Evolutionary conservation across 495 filamentous ascomycete species (phyloP).

Genomic region (Neurospora tetrasperma): DNA sequence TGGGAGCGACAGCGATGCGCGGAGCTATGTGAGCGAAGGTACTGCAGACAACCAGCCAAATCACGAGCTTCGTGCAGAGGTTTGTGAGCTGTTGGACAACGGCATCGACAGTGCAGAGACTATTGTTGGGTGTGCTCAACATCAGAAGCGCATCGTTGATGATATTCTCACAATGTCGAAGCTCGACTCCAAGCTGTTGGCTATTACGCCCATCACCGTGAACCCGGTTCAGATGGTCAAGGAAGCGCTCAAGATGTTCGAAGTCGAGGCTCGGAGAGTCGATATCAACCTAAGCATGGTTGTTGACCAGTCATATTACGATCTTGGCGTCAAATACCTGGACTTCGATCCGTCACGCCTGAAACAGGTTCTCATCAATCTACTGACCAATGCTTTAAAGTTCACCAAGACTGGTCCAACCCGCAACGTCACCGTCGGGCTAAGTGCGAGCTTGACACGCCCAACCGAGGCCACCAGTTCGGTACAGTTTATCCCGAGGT

Average conservation of each 20-base stretch:
- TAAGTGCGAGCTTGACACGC: conserved; percentile 20
- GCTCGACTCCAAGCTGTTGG: conserved; percentile 60
- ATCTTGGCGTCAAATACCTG: conserved; percentile 52
- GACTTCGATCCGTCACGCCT: conserved; percentile 60
- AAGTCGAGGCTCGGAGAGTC: conserved; percentile 54
- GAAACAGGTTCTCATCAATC: conserved; percentile 63
- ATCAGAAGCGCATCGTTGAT: conserved; percentile 73
- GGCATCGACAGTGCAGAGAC: conserved; percentile 63
- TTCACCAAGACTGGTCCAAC: conserved; percentile 48
- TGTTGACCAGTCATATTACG: conserved; percentile 45
- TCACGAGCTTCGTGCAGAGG: conserved; percentile 11
- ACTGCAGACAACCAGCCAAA: background rate
- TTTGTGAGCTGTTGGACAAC: conserved; percentile 33
- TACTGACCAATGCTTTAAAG: conserved; percentile 65
- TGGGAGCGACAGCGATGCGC: background rate
- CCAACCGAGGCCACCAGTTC: conserved; percentile 23
- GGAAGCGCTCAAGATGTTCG: conserved; percentile 59
- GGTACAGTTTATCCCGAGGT: conserved; percentile 27
- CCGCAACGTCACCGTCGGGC: conserved; percentile 25
- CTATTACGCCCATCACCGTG: conserved; percentile 55
- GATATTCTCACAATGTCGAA: conserved; percentile 73
- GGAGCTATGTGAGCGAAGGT: background rate
- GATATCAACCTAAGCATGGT: conserved; percentile 54
- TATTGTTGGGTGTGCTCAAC: conserved; percentile 62
- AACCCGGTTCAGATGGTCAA: conserved; percentile 54